Evolutionary conservation across 2,329 filamentous ascomycete species (phyloP).

Genomic region (Onygena corvina): DNA sequence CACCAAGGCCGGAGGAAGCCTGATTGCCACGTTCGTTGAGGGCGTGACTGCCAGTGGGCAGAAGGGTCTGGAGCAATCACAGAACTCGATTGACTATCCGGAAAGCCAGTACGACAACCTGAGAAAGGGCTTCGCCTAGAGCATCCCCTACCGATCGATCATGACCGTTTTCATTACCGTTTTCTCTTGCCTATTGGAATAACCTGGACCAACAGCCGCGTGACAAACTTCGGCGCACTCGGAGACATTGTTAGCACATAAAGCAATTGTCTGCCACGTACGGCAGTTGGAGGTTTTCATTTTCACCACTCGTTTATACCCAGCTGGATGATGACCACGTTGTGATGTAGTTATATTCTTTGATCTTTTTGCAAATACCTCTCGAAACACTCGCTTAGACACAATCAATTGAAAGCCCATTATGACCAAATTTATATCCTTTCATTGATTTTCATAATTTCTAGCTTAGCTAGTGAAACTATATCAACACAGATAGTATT

Average conservation of each 20-base stretch:
- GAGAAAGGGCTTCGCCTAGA: constrained; percentile 19
- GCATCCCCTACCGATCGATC: background rate
- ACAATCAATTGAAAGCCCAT: background rate
- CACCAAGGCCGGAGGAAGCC: constrained; percentile 39
- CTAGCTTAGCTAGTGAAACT: background rate
- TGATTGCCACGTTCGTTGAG: constrained; percentile 49
- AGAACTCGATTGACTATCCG: constrained; percentile 28
- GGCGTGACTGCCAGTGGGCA: constrained; percentile 22
- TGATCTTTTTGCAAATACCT: background rate
- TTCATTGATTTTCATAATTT: constrained; percentile 5
- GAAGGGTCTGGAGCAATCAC: constrained; percentile 25
- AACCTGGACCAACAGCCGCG: too few relatives aligned
- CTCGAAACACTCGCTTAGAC: background rate
- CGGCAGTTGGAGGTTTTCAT: background rate
- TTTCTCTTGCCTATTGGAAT: constrained; percentile 2
- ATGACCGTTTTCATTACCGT: background rate
- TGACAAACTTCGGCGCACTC: too few relatives aligned
- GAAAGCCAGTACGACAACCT: constrained; percentile 34
- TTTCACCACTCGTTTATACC: background rate
- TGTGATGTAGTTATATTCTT: constrained; percentile 4
- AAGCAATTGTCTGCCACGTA: background rate
- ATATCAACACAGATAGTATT: background rate
- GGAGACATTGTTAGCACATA: background rate
- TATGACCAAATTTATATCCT: constrained; percentile 3
- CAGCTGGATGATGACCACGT: background rate